Base-by-base conservation (phyloP, 495 filamentous ascomycete genomes). In the Recurvomyces mirabilis region DNA sequence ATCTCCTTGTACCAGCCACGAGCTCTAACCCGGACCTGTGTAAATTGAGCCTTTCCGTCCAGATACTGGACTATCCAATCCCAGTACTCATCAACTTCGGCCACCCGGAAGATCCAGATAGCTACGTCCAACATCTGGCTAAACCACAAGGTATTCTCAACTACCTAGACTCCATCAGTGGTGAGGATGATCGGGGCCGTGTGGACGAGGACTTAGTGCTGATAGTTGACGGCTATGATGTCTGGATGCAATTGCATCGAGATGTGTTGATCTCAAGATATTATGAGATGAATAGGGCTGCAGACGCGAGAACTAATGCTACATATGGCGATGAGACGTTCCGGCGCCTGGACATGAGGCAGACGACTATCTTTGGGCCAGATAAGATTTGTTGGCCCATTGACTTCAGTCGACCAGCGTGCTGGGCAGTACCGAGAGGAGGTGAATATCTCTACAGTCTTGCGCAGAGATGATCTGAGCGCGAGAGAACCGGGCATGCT, bases 191-290 rank as follows among this genome's bases (percentile, higher is more conserved):
- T n/a, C n/a, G n/a, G n/a, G n/a, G n/a, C n/a, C n/a, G 11, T 40
- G 28, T 67, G 31, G 60, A 74, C n/a, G 19, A 71, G n/a, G 79
- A 82, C 58, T 51, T 83, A 34, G 70, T 80, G 0, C 53, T 83
- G 43, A 57, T 81, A 29, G 65, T 76, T 0, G 76, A 79, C 55
- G 70, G 70, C 12, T 55, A 64, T 29, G 74, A 81, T 46, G 61
- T 68, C 0, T 74, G 73, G 64, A 79, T 82, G 54, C 77, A 82
- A 23, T 58, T 81, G 21, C 75, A 74, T 1, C 66, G 74, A 1
- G 69, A 77, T 31, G 60, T 81, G 7, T 52, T 77, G 45, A 68
- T 82, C 2, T 55, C 67, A 38, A 64, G 75, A 26, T 81, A 74
- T 51, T 67, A 74, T 41, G 57, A 59, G 4, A 55, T 77, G 19